phyloP scores from a whole-genome alignment of 2,329 filamentous ascomycete species.

The Nothophoma quercina region DNA sequence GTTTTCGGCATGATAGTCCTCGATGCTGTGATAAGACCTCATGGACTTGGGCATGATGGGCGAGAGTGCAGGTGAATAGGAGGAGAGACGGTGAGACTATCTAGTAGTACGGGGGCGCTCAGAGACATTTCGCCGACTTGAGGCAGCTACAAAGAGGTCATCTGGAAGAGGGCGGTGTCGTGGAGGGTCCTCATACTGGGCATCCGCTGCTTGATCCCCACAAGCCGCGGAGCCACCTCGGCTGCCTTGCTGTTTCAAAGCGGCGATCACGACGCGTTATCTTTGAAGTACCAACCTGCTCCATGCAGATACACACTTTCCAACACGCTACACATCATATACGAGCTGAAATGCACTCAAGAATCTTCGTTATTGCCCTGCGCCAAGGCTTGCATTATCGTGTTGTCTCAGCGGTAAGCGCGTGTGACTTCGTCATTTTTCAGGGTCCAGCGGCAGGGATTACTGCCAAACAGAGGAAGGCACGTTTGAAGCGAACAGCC shows the following conservation, averaged over 20 bases:
- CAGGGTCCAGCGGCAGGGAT: slow-evolving; percentile 18
- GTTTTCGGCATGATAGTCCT: slow-evolving; percentile 44
- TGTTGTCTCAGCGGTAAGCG: slow-evolving; percentile 19
- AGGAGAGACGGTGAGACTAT: slow-evolving; percentile 9
- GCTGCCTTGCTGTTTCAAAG: slow-evolving; percentile 10
- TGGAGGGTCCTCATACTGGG: slow-evolving; percentile 25
- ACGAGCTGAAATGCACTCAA: background rate
- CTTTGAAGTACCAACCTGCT: background rate
- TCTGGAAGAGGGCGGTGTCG: slow-evolving; percentile 36
- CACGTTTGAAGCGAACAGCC: slow-evolving; percentile 2
- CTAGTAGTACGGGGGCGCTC: slow-evolving; percentile 20
- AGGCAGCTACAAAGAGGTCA: slow-evolving; percentile 31
- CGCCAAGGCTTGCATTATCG: slow-evolving; percentile 15
- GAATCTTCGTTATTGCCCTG: background rate
- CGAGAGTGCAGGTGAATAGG: slow-evolving; percentile 8
- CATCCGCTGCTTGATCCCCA: slow-evolving; percentile 23
- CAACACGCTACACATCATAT: background rate
- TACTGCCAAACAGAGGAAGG: slow-evolving; percentile 7
- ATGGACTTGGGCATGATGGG: slow-evolving; percentile 47
- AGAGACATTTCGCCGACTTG: slow-evolving; percentile 15
- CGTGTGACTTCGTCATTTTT: slow-evolving; percentile 16
- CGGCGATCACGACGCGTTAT: slow-evolving; percentile 15
- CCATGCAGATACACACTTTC: background rate
- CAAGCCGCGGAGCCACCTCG: slow-evolving; percentile 14
- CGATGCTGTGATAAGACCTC: slow-evolving; percentile 46